Evolutionary conservation across 768 basidiomycete genomes (phyloP), one percentile per base, ranked within the genome.

Genomic region (Calocera cornea): DNA sequence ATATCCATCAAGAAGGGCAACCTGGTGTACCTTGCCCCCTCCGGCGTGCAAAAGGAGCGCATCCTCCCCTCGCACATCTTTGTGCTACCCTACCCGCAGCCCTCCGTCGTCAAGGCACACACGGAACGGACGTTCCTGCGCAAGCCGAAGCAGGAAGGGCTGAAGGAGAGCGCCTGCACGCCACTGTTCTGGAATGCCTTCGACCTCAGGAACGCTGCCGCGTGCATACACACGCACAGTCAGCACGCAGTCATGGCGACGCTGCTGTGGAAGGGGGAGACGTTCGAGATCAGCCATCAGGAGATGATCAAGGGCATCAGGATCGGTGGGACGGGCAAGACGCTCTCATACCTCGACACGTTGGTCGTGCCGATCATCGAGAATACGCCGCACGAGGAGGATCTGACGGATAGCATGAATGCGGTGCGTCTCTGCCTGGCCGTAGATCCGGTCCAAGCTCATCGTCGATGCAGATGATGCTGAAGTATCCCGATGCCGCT

Each of bases 241-340:
- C 92, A 94, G 74, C 85, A 93, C 75, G 92, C 87, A 41, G 92
- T 95, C 44, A 90, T 94, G 86, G 87, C 87, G 0, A 93, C 92
- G 0, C 76, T 95, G 38, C 79, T 92, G 17, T 92, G 87, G 83
- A 79, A 83, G 2, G 87, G 85, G 0, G 79, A 83, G 29, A 79
- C 84, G 22, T 94, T 94, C 71, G 82, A 80, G 68, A 90, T 94
- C 70, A 90, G 89, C 11, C 92, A 94, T 75, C 90, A 91, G 75
- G 92, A 94, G 86, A 94, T 94, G 92, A 95, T 94, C 75, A 95
- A 95, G 75, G 92, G 92, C 27, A 84, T 95, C 49, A 83, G 90
- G 11, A 74, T 86, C 17, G 88, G 84, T 3, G 92, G 92, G 12
- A 86, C 81, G n/a, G 90, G 89, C 1, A 76, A 78, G n/a, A 83